Percentiles rank a stretch among this genome's conserved stretches.
phyloP scores from a whole-genome alignment of 257 asterid species.

The Mitragyna speciosa region DNA sequence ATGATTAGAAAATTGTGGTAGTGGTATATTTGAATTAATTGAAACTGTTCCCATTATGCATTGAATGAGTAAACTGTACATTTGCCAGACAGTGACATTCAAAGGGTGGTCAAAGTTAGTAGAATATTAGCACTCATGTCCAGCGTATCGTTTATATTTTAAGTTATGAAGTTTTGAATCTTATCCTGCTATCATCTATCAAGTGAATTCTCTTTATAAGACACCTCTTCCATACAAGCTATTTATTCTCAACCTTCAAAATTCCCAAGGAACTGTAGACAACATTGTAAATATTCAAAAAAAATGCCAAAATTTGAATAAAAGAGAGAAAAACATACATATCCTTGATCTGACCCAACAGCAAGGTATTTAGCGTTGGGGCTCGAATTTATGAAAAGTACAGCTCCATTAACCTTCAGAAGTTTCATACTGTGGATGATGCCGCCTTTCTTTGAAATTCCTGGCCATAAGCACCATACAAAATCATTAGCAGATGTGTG shows the following conservation, averaged over 20 bases:
- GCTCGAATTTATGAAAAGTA: slow-evolving; percentile 48
- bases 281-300: neutral
- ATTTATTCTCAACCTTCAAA: neutral
- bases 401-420: slow-evolving; percentile 79
- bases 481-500: slow-evolving; percentile 13
- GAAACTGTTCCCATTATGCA: neutral
- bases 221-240: neutral
- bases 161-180: neutral
- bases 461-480: slow-evolving; percentile 36
- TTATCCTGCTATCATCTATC: neutral
- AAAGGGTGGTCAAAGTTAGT: neutral
- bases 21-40: neutral
- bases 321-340: slow-evolving; percentile 48
- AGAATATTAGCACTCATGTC: slow-evolving; percentile 2
- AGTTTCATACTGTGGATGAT: slow-evolving; percentile 59
- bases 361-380: slow-evolving; percentile 65
- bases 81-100: neutral
- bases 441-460: slow-evolving; percentile 77
- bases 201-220: neutral
- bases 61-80: neutral
- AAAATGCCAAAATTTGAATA: neutral
- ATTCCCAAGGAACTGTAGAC: neutral
- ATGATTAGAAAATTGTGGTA: neutral
- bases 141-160: neutral
- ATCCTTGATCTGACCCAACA: slow-evolving; percentile 93